Percentiles rank a stretch among this genome's conserved stretches.
Conservation (phyloP, 352 stramenopile genomes). For the Globisporangium recalcitrans region DNA sequence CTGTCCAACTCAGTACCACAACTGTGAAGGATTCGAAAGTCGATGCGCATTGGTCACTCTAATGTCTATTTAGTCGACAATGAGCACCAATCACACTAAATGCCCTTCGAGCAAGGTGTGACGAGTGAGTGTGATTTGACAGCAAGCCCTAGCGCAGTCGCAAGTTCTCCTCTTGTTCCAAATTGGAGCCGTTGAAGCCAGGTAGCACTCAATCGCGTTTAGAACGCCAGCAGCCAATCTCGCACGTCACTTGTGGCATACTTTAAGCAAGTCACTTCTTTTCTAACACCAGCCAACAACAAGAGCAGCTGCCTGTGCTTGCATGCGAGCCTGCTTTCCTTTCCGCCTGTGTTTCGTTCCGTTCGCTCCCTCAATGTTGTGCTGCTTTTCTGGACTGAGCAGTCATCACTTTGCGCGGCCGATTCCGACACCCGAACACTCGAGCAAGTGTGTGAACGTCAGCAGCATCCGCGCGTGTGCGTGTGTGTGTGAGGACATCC, state of each 20-base stretch:
- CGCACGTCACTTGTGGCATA: background rate
- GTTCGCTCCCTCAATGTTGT: too few species aligned
- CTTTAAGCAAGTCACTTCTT: background rate
- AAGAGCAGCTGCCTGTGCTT: too few species aligned
- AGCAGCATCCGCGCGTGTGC: background rate
- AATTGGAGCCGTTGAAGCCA: background rate
- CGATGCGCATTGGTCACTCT: background rate
- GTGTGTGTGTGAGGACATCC: background rate
- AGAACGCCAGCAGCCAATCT: too few species aligned
- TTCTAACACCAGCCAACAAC: background rate
- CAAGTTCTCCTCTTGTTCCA: too few species aligned
- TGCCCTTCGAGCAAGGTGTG: too few species aligned
- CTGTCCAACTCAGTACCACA: background rate
- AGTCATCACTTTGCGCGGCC: background rate
- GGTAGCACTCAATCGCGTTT: background rate
- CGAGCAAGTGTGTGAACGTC: too few species aligned
- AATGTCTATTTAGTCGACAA: too few species aligned
- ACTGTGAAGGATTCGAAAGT: background rate
- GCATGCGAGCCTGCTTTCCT: too few species aligned
- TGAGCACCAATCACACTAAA: too few species aligned
- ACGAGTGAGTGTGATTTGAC: too few species aligned
- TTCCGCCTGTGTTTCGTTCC: background rate
- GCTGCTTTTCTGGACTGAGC: conserved; percentile 1
- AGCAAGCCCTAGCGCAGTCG: too few species aligned
- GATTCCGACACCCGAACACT: too few species aligned